Evolutionary conservation across 1,284 basidiomycete genomes (phyloP).

Genomic region (Microbotryomycetes sp.): DNA sequence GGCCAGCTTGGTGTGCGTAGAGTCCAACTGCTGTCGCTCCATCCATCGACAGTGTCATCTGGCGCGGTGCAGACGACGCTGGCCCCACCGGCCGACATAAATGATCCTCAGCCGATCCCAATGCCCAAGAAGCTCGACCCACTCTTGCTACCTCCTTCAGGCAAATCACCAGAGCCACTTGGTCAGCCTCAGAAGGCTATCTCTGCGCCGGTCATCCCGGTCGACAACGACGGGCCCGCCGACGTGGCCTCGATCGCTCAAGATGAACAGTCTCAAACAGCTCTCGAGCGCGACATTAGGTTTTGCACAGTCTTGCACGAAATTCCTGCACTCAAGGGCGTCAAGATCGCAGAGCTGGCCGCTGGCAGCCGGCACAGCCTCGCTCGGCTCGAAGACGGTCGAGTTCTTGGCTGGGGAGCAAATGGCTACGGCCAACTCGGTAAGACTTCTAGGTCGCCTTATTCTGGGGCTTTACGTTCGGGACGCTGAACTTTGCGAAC

Average conservation of each 20-base stretch:
- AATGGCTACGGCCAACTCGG: constrained; percentile 54
- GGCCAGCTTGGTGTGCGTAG: constrained; percentile 76
- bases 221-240: constrained; percentile 37
- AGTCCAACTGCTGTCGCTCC: constrained; percentile 41
- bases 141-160: constrained; percentile 36
- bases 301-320: constrained; percentile 71
- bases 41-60: constrained; percentile 37
- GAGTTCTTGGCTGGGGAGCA: constrained; percentile 82
- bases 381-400: constrained; percentile 58
- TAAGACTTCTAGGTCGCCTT: not conserved
- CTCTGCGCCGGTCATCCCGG: not conserved
- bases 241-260: constrained; percentile 6
- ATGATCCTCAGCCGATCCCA: constrained; percentile 14
- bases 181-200: not conserved
- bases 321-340: constrained; percentile 63
- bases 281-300: constrained; percentile 47
- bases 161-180: constrained; percentile 9
- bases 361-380: constrained; percentile 69
- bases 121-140: constrained; percentile 43
- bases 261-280: constrained; percentile 10
- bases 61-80: constrained; percentile 50
- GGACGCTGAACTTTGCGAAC: constrained; percentile 53
- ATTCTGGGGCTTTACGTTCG: not conserved
- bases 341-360: constrained; percentile 61
- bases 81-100: not conserved